Evolutionary conservation across 148 eudicot genomes (phyloP), one percentile per base, ranked within the genome.

Genomic region (Vaccinium corymbosum): DNA sequence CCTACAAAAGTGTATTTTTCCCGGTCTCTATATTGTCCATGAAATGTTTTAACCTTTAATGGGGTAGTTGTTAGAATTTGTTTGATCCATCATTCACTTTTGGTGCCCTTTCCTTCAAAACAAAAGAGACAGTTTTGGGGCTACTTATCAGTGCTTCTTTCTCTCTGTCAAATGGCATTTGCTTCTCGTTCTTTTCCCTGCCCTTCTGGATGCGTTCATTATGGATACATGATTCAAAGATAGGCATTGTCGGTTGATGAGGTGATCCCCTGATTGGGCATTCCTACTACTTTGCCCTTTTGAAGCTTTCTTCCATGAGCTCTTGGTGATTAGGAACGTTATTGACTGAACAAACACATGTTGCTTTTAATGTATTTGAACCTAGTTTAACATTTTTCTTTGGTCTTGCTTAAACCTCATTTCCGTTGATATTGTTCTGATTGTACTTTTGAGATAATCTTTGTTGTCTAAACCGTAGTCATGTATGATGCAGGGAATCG

Each of bases 401-500:
- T 17, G 80, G 16, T 38, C 76, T 80, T 55, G 53, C 59, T 66
- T 42, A 22, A 22, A 9, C 56, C 50, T 22, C 61, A 70, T 64
- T 16, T 82, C 10, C 17, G 9, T 72, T 2, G 73, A 32, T 61
- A 49, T 75, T 61, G 72, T 51, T 64, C 57, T 62, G 6, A 35
- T 35, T 81, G 38, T 13, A 56, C 46, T 7, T 59, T 35, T 75
- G 70, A 51, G 72, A 48, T n/a, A 35, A 50, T 85, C 29, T 8
- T 49, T 52, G 52, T 56, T 85, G 11, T 81, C 70, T 75, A 81
- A 84, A 61, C 20, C 27, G 3, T 49, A 27, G 8, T 77, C 42
- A 35, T 88, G 71, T 49, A 32, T 83, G 71, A 79, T 86, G 59
- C 92, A 97, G 99, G 98, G 99, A 68, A 91, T 97, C 27, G 99